Evolutionary conservation across 2,329 filamentous ascomycete genomes (phyloP), one percentile per base, ranked within the genome.

Genomic region (Gnomoniopsis smithogilvyi): DNA sequence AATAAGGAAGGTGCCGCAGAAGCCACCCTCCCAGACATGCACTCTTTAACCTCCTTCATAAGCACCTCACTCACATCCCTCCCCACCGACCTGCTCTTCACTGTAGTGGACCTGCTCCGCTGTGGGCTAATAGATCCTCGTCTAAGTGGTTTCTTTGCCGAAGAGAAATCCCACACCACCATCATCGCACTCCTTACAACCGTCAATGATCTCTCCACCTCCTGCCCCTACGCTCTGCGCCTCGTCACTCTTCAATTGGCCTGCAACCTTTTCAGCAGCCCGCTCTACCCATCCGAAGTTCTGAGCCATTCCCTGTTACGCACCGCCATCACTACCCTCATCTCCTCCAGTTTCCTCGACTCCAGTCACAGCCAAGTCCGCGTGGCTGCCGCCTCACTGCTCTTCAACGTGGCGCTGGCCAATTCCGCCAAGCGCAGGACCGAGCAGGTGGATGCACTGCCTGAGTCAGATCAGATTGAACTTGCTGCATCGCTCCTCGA

Each of bases 41-140:
- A 81, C 6, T 74, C 79, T 2, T 86, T 96, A 62, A 83, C 86
- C 0, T 67, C 68, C 0, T 87, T 89, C 64, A 61, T 96, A 6
- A 80, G 78, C 36, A 73, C 77, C 1, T 81, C 82, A 1, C 78
- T 86, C 3, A 68, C 73, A 0, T 74, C 76, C 0, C 74, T 96
- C 2, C 82, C 89, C 0, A 70, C 77, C 0, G 89, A 90, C 15
- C 76, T 81, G 1, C 80, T 92, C 47, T 98, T 98, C 69, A 84
- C 92, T 1, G 78, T 93, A 0, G 81, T 96, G n/a, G 95, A 98
- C 69, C 81, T 99, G 1, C 82, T 96, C 53, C 84, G 95, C 22
- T 84, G 90, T 63, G 84, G 90, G 0, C 83, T 96, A 58, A 79
- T 87, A 14, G 94, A 98, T 67, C 79, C 88, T 0, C 85, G 93